Percentiles rank a stretch among this genome's conserved stretches.
phyloP scores from a whole-genome alignment of 148 eudicot genomes.

The Salicornia ramosissima region DNA sequence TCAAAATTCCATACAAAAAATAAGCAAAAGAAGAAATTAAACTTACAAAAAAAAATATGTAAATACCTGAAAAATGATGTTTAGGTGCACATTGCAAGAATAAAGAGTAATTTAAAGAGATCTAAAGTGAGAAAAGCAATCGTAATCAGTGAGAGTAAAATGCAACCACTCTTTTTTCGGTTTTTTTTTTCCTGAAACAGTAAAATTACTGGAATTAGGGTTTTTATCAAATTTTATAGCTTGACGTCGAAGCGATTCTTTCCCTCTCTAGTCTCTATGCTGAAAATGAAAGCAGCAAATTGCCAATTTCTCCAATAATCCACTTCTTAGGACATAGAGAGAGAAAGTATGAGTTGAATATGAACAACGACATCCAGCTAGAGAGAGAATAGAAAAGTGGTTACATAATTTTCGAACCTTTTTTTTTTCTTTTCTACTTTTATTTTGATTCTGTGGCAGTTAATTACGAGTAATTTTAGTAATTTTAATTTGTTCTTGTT shows the following conservation, averaged over 20 bases:
- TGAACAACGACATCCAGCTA: conserved; percentile 29
- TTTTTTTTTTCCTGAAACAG: background rate
- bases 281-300: conserved; percentile 7
- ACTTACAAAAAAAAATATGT: conserved; percentile 1
- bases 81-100: conserved; percentile 17
- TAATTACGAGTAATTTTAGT: too few species aligned
- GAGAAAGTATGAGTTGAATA: conserved; percentile 26
- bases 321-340: conserved; percentile 29
- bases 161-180: background rate
- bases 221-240: conserved; percentile 29
- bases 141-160: conserved; percentile 30
- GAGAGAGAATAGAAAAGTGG: conserved; percentile 11
- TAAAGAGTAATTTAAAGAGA: conserved; percentile 16
- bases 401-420: background rate
- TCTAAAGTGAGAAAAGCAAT: conserved; percentile 17
- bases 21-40: background rate
- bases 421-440: background rate
- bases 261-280: background rate
- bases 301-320: conserved; percentile 15
- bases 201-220: conserved; percentile 15
- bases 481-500: too few species aligned
- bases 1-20: background rate
- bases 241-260: conserved; percentile 63
- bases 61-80: conserved; percentile 11
- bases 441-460: background rate